Percentiles rank a stretch among this genome's conserved stretches.
Evolutionary conservation across 2,329 filamentous ascomycete species (phyloP).

Genomic region (Byssochlamys sp.): DNA sequence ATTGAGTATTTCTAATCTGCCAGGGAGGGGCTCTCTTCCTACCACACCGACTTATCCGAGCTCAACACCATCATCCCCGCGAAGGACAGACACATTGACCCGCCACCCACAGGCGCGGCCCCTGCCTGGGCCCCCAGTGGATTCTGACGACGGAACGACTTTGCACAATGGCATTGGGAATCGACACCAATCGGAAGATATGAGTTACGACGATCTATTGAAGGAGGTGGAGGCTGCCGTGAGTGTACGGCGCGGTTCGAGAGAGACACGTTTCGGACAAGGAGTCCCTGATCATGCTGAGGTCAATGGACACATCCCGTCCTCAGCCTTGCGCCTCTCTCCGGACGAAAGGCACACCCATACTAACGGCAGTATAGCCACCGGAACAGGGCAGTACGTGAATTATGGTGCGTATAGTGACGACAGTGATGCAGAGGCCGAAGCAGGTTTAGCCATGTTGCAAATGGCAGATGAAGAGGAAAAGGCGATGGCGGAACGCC

Average conservation of each 20-base stretch:
- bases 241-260: constrained; percentile 18
- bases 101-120: constrained; percentile 50
- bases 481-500: constrained; percentile 41
- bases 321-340: constrained; percentile 20
- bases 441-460: constrained; percentile 74
- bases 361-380: constrained; percentile 40
- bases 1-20: constrained; percentile 19
- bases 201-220: constrained; percentile 48
- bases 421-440: constrained; percentile 80
- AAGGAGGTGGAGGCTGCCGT: constrained; percentile 48
- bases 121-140: constrained; percentile 48
- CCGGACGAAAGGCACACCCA: constrained; percentile 38
- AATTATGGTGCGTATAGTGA: constrained; percentile 49
- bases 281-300: background rate
- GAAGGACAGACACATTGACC: constrained; percentile 43
- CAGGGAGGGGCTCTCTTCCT: constrained; percentile 32
- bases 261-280: constrained; percentile 4
- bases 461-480: constrained; percentile 73
- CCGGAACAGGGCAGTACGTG: constrained; percentile 35
- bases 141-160: constrained; percentile 28
- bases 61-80: constrained; percentile 40
- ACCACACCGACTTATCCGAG: constrained; percentile 44
- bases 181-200: constrained; percentile 29
- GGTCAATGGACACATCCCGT: constrained; percentile 3
- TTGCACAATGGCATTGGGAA: constrained; percentile 13